A percentile compares a stretch with the other conserved stretches of the same genome.
These are phyloP conservation scores for Starmera stellimalicola DNA, from an alignment of 1,139 yeast species.

Conservation along the genomic window DNA sequence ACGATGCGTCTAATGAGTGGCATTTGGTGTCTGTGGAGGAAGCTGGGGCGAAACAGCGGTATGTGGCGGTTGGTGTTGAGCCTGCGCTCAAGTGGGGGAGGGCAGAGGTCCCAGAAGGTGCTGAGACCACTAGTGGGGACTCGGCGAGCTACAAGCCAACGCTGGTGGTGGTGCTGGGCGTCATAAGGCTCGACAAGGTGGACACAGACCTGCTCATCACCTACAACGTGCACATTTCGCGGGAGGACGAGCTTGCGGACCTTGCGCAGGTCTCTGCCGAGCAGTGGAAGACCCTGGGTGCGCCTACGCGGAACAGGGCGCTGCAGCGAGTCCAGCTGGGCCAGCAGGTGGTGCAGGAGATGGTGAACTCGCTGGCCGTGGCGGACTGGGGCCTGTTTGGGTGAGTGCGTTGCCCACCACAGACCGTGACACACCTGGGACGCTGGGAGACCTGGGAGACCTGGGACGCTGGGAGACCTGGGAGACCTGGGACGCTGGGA, in stretches of 20 bases:
- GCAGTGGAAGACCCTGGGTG: no score
- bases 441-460: no score
- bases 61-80: conserved; percentile 24
- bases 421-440: background rate
- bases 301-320: conserved; percentile 17
- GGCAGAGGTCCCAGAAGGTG: conserved; percentile 14
- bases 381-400: conserved; percentile 39
- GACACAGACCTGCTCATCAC: conserved; percentile 57
- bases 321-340: conserved; percentile 23
- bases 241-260: conserved; percentile 17
- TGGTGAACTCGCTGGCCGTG: conserved; percentile 26
- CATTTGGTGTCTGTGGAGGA: conserved; percentile 10
- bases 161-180: conserved; percentile 39
- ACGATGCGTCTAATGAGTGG: conserved; percentile 23
- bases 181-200: conserved; percentile 41
- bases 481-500: no score
- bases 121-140: background rate
- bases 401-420: conserved; percentile 13
- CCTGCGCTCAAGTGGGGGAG: conserved; percentile 43
- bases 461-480: no score
- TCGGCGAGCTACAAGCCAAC: conserved; percentile 19
- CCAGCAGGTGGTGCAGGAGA: conserved; percentile 21
- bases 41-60: conserved; percentile 12
- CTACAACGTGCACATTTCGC: conserved; percentile 42
- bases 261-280: no score